Base-by-base conservation (phyloP, 345 rosid species). In the Syzygium aqueum region DNA sequence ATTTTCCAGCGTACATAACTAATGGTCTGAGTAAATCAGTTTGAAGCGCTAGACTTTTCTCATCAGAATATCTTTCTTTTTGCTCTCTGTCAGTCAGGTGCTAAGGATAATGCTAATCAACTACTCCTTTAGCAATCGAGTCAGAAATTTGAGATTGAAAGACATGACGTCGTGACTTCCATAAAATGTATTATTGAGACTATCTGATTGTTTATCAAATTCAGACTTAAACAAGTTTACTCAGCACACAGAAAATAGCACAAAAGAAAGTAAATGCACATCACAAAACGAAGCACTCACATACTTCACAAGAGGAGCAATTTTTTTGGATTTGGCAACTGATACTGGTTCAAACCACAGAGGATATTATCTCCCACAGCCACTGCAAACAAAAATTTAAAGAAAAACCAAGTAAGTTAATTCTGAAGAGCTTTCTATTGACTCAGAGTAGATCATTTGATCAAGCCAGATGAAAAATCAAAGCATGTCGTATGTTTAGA, bases 271-370 rank as follows among this genome's bases (percentile, higher is more conserved):
- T 10, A 61, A 50, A 85, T 19, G 80, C 37, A 43, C 52, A 88
- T 86, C 22, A 43, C 65, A 30, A 33, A 86, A 43, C 19, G 40
- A 43, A 65, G 46, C 85, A 92, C 99, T 95, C 92, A 95, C 99
- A 93, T 94, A 90, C 93, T 93, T 93, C 84, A 90, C 95, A 87
- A 95, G n/a, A 5, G 97, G 88, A 85, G 90, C 90, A 83, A 97
- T 93, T 90, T 96, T 91, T 87, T 61, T 88, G 21, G 99, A 95
- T 91, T 97, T 97, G 73, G 93, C 92, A 78, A 96, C 91, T 4
- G 99, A 97, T 84, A 96, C 99, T 0, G 99, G 99, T 89, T 97
- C 99, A 90, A 95, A 97, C 98, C 99, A 96, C 22, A 96, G 92
- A 51, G 98, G 98, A 93, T 89, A 73, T 92, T 89, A 67, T 59